Percentiles rank a stretch among this genome's conserved stretches.
These are phyloP conservation scores for Xylariaceae sp. DNA, from an alignment of 2,329 filamentous ascomycete species.

Conservation along the genomic window DNA sequence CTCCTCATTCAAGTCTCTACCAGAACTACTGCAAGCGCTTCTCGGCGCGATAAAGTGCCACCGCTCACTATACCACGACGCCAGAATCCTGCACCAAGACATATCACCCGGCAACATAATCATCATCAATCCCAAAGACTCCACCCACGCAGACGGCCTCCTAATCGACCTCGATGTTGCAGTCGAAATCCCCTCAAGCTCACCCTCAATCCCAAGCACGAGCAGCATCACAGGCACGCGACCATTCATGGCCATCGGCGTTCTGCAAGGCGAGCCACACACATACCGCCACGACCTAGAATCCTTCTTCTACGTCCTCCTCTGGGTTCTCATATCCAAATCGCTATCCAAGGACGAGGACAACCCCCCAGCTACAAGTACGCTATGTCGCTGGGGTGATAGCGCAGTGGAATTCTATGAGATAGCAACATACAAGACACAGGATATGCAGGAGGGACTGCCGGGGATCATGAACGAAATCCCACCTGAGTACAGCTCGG, in stretches of 20 bases:
- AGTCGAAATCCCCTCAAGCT: constrained; percentile 12
- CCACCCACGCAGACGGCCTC: constrained; percentile 17
- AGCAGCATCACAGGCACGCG: constrained; percentile 18
- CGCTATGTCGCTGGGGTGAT: constrained; percentile 21
- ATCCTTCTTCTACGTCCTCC: constrained; percentile 26
- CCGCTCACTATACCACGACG: constrained; percentile 21
- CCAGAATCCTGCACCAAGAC: constrained; percentile 25
- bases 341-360: constrained; percentile 11
- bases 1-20: constrained; percentile 16
- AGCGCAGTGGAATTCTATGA: constrained; percentile 13
- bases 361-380: constrained; percentile 16
- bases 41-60: constrained; percentile 24
- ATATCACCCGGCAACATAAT: constrained; percentile 23
- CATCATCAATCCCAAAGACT: constrained; percentile 20
- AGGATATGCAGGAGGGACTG: constrained; percentile 20
- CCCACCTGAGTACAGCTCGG: constrained; percentile 13
- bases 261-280: constrained; percentile 18
- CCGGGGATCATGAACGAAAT: constrained; percentile 21
- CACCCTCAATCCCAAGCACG: not conserved
- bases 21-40: constrained; percentile 22
- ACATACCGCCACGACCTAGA: constrained; percentile 28
- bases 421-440: constrained; percentile 18
- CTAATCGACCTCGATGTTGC: constrained; percentile 27
- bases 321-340: constrained; percentile 25
- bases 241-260: constrained; percentile 26